Conservation (phyloP, 768 basidiomycete genomes). For the Heimioporus sp. region DNA sequence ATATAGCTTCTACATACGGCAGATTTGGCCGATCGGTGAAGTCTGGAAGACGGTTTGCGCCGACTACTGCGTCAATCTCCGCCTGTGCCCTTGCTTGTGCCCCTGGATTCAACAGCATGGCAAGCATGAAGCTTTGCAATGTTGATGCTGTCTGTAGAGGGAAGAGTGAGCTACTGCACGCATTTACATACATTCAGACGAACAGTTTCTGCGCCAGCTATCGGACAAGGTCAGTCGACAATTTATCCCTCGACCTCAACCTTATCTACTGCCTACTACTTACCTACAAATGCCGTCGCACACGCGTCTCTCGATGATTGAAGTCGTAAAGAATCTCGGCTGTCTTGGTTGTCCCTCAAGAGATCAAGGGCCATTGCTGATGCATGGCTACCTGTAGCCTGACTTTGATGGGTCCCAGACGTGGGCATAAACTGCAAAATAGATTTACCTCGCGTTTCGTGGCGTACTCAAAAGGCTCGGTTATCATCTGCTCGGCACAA, state of each 20-base stretch:
- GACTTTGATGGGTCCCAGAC: background rate
- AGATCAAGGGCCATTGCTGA: constrained; percentile 15
- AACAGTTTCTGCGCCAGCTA: constrained; percentile 22
- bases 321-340: constrained; percentile 9
- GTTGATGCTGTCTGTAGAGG: constrained; percentile 5
- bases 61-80: constrained; percentile 30
- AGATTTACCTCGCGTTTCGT: constrained; percentile 8
- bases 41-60: constrained; percentile 25
- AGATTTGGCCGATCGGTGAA: constrained; percentile 22
- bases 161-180: background rate
- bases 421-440: background rate
- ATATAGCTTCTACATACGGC: constrained; percentile 29
- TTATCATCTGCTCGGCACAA: constrained; percentile 11
- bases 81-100: constrained; percentile 30
- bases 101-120: constrained; percentile 31
- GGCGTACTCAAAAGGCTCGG: constrained; percentile 14
- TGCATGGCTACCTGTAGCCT: constrained; percentile 10
- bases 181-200: background rate
- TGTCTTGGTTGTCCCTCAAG: background rate
- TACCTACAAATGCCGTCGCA: constrained; percentile 16
- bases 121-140: constrained; percentile 28
- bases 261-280: background rate
- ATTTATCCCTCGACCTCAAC: background rate
- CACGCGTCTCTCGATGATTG: constrained; percentile 9
- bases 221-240: background rate